Conservation (phyloP, 192 early-diverging fungal species). For the Dimargaris cristalligena region DNA sequence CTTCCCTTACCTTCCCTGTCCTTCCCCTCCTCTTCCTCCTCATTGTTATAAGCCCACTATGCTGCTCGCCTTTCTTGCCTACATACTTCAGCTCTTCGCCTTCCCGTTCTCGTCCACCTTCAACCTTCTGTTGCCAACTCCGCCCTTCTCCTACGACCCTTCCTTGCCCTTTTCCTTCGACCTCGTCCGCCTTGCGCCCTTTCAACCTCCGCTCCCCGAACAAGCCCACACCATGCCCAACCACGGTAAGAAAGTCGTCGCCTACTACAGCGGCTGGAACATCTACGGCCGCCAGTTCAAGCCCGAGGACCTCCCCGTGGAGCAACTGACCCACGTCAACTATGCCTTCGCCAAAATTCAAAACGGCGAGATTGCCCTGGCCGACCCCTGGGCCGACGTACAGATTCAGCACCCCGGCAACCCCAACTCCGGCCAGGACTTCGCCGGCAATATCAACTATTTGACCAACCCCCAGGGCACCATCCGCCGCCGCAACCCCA, state of each 20-base stretch:
- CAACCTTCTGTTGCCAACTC: background rate
- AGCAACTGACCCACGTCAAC: slow-evolving; percentile 60
- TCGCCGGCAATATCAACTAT: slow-evolving; percentile 40
- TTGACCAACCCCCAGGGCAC: slow-evolving; percentile 38
- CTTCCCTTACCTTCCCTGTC: too few relatives aligned
- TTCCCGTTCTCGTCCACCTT: background rate
- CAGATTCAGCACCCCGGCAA: slow-evolving; percentile 40
- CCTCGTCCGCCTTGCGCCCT: background rate
- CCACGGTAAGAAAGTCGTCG: slow-evolving; percentile 13
- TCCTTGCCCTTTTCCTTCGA: background rate
- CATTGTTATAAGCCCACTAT: too few relatives aligned
- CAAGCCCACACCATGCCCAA: background rate
- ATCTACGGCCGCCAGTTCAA: slow-evolving; percentile 54
- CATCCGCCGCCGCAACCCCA: slow-evolving; percentile 34
- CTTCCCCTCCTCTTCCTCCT: too few relatives aligned
- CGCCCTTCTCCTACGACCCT: background rate
- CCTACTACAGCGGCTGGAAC: slow-evolving; percentile 37
- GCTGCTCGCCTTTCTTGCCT: background rate
- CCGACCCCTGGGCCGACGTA: slow-evolving; percentile 63
- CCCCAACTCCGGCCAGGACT: slow-evolving; percentile 33
- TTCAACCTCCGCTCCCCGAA: background rate
- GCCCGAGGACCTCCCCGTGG: slow-evolving; percentile 38
- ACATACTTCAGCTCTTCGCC: background rate
- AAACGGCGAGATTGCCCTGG: slow-evolving; percentile 44
- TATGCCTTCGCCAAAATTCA: slow-evolving; percentile 64